Evolutionary conservation across 176 grass and related monocot species (phyloP), one percentile per base, ranked within the genome.

Genomic region (Carex myosuroides): DNA sequence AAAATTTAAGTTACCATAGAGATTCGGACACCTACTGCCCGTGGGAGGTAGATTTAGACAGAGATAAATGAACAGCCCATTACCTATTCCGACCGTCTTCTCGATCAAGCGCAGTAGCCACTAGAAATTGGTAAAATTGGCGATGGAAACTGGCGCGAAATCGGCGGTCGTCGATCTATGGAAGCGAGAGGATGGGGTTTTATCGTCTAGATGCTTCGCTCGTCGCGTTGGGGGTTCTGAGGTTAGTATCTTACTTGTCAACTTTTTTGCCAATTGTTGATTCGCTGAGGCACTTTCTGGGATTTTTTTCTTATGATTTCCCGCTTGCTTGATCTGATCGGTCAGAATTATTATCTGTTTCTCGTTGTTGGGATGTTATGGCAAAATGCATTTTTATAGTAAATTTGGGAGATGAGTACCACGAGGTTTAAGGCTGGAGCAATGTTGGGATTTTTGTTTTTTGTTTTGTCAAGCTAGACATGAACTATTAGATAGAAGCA

Each of bases 171-270:
- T 84, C 18, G 87, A 91, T 41, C 85, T 97, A 29, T 90, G 81
- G 64, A 85, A 88, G n/a, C 95, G 92, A 4, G 95, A 97, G 87
- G 85, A 89, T 39, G 92, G 95, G 30, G 70, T 75, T 18, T 77
- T 92, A 82, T 79, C 86, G 30, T 91, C 90, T 20, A 81, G 84
- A 65, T 84, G 78, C 87, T 94, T 94, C 85, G 84, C 92, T 21
- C 90, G 81, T 75, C 89, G 89, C 66, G 66, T 91, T 26, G 89
- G 76, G 24, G 92, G 84, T 67, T 93, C 92, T 57, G 90, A 94
- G 95, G 92, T 94, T 46, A 24, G 46, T 26, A 17, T 82, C 24
- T 62, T 41, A 75, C 41, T 35, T n/a, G 52, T 72, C 16, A 4
- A 26, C 41, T 12, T 3, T 52, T 24, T 2, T 66, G 37, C 7